Conservation (phyloP, 352 stramenopile species). For the Sclerospora graminicola region DNA sequence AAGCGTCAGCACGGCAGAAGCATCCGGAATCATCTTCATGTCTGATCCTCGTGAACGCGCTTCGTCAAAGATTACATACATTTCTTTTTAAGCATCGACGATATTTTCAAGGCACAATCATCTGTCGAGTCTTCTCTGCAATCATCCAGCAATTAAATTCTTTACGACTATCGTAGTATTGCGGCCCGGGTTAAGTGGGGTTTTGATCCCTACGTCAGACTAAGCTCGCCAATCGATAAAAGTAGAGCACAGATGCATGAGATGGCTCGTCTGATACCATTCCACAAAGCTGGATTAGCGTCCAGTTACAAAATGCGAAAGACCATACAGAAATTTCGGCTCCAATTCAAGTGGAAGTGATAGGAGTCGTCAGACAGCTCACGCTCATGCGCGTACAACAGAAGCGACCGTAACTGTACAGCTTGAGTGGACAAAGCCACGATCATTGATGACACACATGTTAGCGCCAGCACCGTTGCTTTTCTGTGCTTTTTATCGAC, state of each 20-base stretch:
- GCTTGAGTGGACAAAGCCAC: constrained; percentile 43
- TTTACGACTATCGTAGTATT: no score
- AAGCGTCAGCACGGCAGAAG: no score
- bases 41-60: no score
- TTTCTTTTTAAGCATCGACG: no score
- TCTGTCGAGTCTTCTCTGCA: no score
- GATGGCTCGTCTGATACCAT: constrained; percentile 38
- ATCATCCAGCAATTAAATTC: no score
- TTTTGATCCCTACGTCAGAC: no score
- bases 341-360: constrained; percentile 7
- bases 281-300: constrained; percentile 43
- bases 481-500: constrained; percentile 7
- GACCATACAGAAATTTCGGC: constrained; percentile 35
- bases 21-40: no score
- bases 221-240: constrained; percentile 56
- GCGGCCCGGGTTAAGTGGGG: no score
- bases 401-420: constrained; percentile 36
- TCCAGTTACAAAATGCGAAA: constrained; percentile 28
- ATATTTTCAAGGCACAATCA: no score
- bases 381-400: constrained; percentile 35
- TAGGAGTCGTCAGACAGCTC: no score
- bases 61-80: no score
- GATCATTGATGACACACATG: constrained; percentile 53
- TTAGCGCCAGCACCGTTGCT: constrained; percentile 27
- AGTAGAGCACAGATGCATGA: constrained; percentile 45